Conservation (phyloP, 148 eudicot genomes). For the Agrostemma githago region DNA sequence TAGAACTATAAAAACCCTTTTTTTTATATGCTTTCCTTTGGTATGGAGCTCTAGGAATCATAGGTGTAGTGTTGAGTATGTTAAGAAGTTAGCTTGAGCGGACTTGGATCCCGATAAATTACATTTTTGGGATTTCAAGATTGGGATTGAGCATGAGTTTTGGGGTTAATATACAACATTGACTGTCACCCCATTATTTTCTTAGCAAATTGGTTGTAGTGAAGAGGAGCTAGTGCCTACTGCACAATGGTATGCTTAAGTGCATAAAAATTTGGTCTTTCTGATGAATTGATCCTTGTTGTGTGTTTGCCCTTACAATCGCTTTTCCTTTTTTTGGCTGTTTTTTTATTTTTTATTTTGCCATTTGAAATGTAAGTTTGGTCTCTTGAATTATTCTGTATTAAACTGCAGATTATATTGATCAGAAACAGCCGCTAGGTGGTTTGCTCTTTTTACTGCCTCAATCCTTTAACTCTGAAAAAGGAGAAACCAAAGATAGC, state of each 20-base stretch:
- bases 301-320: not conserved
- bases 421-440: constrained; percentile 65
- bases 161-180: not conserved
- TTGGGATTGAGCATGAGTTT: not conserved
- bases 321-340: not conserved
- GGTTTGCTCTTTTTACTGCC: constrained; percentile 87
- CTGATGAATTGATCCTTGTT: not conserved
- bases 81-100: not conserved
- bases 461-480: constrained; percentile 47
- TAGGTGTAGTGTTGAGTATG: not conserved
- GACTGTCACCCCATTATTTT: not conserved
- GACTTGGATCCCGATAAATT: not conserved
- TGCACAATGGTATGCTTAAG: not conserved
- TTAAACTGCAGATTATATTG: constrained; percentile 61
- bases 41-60: not conserved
- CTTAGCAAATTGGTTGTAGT: not conserved
- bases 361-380: not conserved
- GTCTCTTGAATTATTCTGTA: not conserved
- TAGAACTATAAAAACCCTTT: not conserved
- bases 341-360: not conserved
- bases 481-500: constrained; percentile 30
- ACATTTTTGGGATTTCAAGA: not conserved
- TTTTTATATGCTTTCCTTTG: not conserved
- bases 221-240: not conserved
- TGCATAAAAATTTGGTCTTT: not conserved